Conservation (phyloP, 2,329 filamentous ascomycete species). For the Sporothrix inflata region DNA sequence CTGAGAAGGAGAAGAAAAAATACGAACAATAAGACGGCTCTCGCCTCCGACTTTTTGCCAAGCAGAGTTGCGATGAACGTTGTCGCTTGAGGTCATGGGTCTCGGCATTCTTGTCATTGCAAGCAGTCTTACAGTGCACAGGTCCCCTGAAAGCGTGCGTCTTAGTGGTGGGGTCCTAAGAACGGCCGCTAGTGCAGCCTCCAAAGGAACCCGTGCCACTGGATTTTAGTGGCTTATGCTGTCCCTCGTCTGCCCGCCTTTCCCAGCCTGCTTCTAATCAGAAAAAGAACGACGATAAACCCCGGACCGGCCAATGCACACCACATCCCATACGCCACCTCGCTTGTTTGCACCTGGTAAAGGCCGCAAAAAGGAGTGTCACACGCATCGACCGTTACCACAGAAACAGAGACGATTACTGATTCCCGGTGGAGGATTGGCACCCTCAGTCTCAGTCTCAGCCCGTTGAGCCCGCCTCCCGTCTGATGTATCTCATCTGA, state of each 20-base stretch:
- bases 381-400: not conserved
- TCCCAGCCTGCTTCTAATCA: not conserved
- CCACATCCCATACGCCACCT: not conserved
- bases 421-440: not conserved
- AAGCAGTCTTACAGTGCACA: not conserved
- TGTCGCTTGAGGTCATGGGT: too few species aligned
- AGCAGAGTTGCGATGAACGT: too few species aligned
- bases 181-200: not conserved
- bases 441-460: not conserved
- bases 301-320: not conserved
- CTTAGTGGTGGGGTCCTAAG: not conserved
- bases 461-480: not conserved
- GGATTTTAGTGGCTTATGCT: conserved; percentile 6
- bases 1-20: too few species aligned
- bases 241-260: not conserved
- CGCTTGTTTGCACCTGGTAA: not conserved
- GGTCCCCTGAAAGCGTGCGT: not conserved
- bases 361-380: too few species aligned
- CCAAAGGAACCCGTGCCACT: not conserved
- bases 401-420: not conserved
- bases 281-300: not conserved
- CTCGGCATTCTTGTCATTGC: not conserved
- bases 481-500: not conserved
- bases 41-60: too few species aligned
- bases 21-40: too few species aligned